Base-by-base conservation (phyloP, 176 grass and related monocot genomes). In the Hsuehochloa calcarea region DNA sequence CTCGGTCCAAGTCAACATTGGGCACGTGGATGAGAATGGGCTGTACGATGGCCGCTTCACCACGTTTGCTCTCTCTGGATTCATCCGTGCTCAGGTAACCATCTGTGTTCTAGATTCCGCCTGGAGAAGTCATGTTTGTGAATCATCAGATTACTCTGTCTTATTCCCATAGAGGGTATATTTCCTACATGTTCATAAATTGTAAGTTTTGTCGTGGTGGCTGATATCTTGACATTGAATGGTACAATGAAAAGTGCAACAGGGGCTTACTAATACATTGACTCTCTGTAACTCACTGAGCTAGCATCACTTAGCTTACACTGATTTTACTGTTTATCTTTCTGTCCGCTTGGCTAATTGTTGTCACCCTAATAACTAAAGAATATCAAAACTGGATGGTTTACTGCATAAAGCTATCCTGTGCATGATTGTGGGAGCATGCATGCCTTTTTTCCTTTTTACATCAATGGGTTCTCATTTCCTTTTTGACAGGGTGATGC, bases 1-100 rank as follows among this genome's bases (percentile, higher is more conserved):
- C 19, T 95, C 93, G 47, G 93, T 95, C 61, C 93, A 95, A 84
- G 87, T 95, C 83, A 95, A 93, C 76, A 78, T 95, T 43, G 93
- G 93, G 4, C 93, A 95, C 20, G 7, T 95, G 19, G 93, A 95
- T 77, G 86, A 93, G 80, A 95, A 93, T 60, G 93, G 93, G 4
- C 40, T 95, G 56, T 95, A 93, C 1, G 85, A 87, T 50, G 93
- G 93, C 26, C 86, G 62, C 52, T 93, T 89, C 70, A 85, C 88
- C 83, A 95, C 88, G 14, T 95, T 87, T 70, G 88, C 93, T 68
- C 93, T 95, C 76, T 93, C 85, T 85, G 93, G 93, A 10, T 95
- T 90, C 43, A 80, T 95, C 75, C 93, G 93, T 85, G 83, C 93
- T 80, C 93, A 95, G 93, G 93, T 95, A 58, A 72, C 40, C 13